Evolutionary conservation across 2,329 filamentous ascomycete genomes (phyloP).

Genomic region (Eutypa lata): DNA sequence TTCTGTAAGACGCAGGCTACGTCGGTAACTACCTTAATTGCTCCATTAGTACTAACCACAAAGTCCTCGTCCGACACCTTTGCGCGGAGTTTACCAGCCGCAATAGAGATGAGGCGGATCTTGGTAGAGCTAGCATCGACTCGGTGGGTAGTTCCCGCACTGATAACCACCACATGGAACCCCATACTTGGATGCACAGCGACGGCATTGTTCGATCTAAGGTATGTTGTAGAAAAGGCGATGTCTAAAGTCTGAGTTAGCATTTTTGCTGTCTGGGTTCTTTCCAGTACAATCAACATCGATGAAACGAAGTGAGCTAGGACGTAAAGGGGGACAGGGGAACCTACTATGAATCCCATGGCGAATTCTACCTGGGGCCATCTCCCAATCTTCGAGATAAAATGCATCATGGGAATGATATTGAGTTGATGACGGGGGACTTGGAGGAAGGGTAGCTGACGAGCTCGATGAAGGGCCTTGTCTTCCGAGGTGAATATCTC

Average conservation of each 20-base stretch:
- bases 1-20: neutral
- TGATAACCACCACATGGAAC: neutral
- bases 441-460: neutral
- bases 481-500: neutral
- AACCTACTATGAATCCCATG: neutral
- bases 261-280: too few relatives aligned
- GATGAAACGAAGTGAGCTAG: too few relatives aligned
- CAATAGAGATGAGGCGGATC: neutral
- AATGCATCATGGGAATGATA: neutral
- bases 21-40: neutral
- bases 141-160: neutral
- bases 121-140: neutral
- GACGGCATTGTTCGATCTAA: neutral
- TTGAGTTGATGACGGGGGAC: neutral
- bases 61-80: neutral
- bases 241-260: too few relatives aligned
- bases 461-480: neutral
- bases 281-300: too few relatives aligned
- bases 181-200: neutral
- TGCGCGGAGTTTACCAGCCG: neutral
- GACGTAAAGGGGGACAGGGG: neutral
- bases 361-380: neutral
- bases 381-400: neutral
- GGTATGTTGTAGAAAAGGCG: neutral
- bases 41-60: neutral